Conservation (phyloP, 139 green algal genomes). For the Micractinium sp. region DNA sequence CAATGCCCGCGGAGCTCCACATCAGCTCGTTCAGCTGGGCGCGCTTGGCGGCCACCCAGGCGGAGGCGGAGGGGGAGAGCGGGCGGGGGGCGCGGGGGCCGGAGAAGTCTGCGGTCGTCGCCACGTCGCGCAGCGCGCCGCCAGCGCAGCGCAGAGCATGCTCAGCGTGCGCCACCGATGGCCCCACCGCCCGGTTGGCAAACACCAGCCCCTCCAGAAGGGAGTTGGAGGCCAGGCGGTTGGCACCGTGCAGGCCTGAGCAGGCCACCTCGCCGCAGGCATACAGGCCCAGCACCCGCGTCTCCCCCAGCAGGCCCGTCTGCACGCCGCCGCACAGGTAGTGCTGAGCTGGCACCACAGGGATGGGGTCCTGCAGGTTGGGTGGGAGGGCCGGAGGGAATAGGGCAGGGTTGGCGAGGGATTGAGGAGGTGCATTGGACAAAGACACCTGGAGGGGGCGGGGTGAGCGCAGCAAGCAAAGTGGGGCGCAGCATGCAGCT, state of each 20-base stretch:
- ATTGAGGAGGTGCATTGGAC: too few species aligned
- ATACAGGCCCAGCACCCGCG: conserved; percentile 88
- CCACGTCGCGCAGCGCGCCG: conserved; percentile 57
- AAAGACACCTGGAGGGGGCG: neutral
- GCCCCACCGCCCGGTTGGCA: conserved; percentile 79
- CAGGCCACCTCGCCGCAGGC: conserved; percentile 94
- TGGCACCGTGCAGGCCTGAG: conserved; percentile 96
- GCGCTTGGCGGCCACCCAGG: conserved; percentile 63
- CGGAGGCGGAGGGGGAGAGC: conserved; percentile 25
- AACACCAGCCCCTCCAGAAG: conserved; percentile 98
- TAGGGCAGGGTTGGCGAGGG: neutral
- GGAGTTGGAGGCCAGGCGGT: conserved; percentile 96
- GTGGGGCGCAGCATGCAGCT: neutral
- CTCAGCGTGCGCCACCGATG: conserved; percentile 81
- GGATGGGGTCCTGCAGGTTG: conserved; percentile 80
- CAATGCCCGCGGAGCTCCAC: conserved; percentile 92
- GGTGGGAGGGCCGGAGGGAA: neutral
- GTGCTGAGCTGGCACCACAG: conserved; percentile 95
- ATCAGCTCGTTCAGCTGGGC: conserved; percentile 79
- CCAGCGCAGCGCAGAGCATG: conserved; percentile 47
- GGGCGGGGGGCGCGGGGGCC: conserved; percentile 16
- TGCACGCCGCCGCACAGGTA: conserved; percentile 98
- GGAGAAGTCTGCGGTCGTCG: conserved; percentile 53
- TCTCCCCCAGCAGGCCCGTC: conserved; percentile 90
- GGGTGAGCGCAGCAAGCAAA: neutral